Evolutionary conservation across 768 basidiomycete species (phyloP).

Genomic region (Multifurca ochricompacta): DNA sequence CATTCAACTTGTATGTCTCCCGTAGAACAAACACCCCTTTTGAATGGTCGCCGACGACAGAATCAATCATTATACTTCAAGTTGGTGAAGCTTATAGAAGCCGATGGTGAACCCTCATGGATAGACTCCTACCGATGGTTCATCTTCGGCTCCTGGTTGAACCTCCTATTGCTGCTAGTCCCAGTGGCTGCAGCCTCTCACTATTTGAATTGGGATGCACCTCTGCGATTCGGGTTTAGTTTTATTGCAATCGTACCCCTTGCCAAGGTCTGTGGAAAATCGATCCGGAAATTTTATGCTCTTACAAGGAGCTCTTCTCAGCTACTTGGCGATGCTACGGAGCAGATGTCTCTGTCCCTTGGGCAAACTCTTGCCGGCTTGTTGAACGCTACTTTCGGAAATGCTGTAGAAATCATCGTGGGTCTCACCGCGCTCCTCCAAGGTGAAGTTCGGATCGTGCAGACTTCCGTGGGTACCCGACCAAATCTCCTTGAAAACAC

Average conservation of each 20-base stretch:
- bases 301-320: slow-evolving; percentile 23
- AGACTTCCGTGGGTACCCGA: slow-evolving; percentile 61
- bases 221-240: slow-evolving; percentile 62
- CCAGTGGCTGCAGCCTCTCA: slow-evolving; percentile 65
- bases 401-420: slow-evolving; percentile 85
- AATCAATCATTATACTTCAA: slow-evolving; percentile 32
- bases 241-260: slow-evolving; percentile 83
- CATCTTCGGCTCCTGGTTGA: slow-evolving; percentile 60
- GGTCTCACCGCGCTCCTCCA: slow-evolving; percentile 66
- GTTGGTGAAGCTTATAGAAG: slow-evolving; percentile 37
- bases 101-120: slow-evolving; percentile 62
- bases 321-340: slow-evolving; percentile 76
- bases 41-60: slow-evolving; percentile 31
- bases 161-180: slow-evolving; percentile 71
- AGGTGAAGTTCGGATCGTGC: slow-evolving; percentile 83
- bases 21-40: slow-evolving; percentile 14
- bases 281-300: background rate
- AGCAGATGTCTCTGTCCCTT: slow-evolving; percentile 68
- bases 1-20: slow-evolving; percentile 5
- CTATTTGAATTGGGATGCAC: slow-evolving; percentile 65
- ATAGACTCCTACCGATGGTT: slow-evolving; percentile 49
- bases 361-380: slow-evolving; percentile 84
- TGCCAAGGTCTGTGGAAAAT: slow-evolving; percentile 51
- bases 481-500: background rate
- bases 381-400: slow-evolving; percentile 78